Percentiles rank a stretch among this genome's conserved stretches.
phyloP scores from a whole-genome alignment of 2,329 filamentous ascomycete species.

The Sphaceloma murrayae region DNA sequence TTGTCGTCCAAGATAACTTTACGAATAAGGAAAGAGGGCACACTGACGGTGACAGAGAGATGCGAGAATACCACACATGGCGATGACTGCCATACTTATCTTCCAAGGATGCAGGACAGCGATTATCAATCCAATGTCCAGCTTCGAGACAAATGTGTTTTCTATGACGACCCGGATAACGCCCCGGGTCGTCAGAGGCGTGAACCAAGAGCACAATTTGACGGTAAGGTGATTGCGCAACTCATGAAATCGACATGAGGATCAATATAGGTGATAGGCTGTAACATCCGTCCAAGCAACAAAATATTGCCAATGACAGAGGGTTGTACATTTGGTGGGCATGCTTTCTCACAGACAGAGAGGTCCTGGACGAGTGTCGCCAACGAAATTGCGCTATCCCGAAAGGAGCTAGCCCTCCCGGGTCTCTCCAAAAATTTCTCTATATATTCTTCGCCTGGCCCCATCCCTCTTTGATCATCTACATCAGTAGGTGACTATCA shows the following conservation, averaged over 20 bases:
- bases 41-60: background rate
- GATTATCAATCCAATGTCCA: slow-evolving; percentile 9
- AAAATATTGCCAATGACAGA: too few relatives aligned
- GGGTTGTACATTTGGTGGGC: too few relatives aligned
- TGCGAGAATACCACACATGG: background rate
- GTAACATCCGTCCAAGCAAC: background rate
- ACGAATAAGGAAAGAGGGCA: background rate
- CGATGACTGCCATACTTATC: slow-evolving; percentile 7
- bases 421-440: slow-evolving; percentile 4
- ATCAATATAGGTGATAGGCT: too few relatives aligned
- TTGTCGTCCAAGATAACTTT: background rate
- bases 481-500: slow-evolving; percentile 24
- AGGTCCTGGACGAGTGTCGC: too few relatives aligned
- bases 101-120: background rate
- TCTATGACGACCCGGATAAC: slow-evolving; percentile 10
- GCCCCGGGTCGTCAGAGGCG: slow-evolving; percentile 11
- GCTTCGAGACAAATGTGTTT: background rate
- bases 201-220: slow-evolving; percentile 1
- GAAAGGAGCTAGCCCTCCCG: too few relatives aligned
- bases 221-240: slow-evolving; percentile 6
- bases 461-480: slow-evolving; percentile 18
- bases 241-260: too few relatives aligned
- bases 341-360: too few relatives aligned
- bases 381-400: too few relatives aligned
- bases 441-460: slow-evolving; percentile 15